These are phyloP conservation scores for Vigna unguiculata DNA, from an alignment of 306 rosid species.

Conservation along the genomic window DNA sequence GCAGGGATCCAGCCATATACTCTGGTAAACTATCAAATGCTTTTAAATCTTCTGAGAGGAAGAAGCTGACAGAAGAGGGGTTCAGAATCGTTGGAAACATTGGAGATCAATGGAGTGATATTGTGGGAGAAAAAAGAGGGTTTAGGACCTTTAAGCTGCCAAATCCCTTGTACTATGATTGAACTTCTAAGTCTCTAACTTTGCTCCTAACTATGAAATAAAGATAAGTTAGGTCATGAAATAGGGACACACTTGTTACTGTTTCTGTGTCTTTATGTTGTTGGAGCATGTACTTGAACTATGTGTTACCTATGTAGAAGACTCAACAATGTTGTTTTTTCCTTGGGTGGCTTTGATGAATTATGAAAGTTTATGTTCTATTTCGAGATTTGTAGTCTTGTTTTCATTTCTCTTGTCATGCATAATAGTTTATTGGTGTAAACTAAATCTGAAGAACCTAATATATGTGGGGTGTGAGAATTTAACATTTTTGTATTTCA, in stretches of 20 bases:
- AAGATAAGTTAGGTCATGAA: background rate
- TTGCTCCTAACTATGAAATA: background rate
- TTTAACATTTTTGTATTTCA: too few relatives aligned
- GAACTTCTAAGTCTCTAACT: background rate
- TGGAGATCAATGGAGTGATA: conserved; percentile 81
- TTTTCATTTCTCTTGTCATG: too few relatives aligned
- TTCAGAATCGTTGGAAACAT: conserved; percentile 65
- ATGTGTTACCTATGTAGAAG: background rate
- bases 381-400: too few relatives aligned
- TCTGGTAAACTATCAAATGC: conserved; percentile 42
- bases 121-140: conserved; percentile 55
- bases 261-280: background rate
- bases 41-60: conserved; percentile 63
- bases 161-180: conserved; percentile 69
- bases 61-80: conserved; percentile 51
- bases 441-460: too few relatives aligned
- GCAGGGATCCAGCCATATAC: conserved; percentile 46
- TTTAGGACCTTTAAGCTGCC: conserved; percentile 71
- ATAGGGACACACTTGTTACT: background rate
- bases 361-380: too few relatives aligned
- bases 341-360: too few relatives aligned
- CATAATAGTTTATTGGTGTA: too few relatives aligned
- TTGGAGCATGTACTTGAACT: background rate
- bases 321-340: background rate
- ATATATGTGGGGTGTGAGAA: too few relatives aligned